Evolutionary conservation across 176 grass and related monocot species (phyloP), one percentile per base, ranked within the genome.

Genomic region (Saccharum officinarum): DNA sequence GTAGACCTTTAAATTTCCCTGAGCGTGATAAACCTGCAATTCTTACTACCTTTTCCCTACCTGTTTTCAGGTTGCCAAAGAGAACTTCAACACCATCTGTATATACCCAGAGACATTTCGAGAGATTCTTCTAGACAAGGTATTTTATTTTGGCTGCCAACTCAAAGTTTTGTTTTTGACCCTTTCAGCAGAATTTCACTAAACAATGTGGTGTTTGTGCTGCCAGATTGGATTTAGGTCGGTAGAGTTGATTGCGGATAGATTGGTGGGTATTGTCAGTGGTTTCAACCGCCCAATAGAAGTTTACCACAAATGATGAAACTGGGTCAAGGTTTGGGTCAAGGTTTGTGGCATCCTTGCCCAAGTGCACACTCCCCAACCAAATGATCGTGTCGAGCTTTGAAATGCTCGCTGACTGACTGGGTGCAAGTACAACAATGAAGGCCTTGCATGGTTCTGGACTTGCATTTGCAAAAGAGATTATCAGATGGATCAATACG

Each of bases 61-160:
- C 37, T 87, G 13, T 86, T 79, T 85, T 83, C 86, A 99, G 97
- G 85, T 87, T 75, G 78, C 93, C 61, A 99, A 18, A 67, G 84
- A 41, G 18, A 94, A 99, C 50, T 99, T 83, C 85, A 54, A 79
- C 7, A 33, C 33, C 26, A 99, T 96, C 30, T 69, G 65, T 72
- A 79, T 94, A 70, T 60, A 54, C 37, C 97, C 97, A 71, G 75
- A 89, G 41, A 87, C 87, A 84, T 99, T 99, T 68, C 84, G 90
- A 67, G 97, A 99, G 79, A 80, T 99, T 77, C 91, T 96, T 82
- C 86, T 99, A 41, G 97, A 99, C 57, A 99, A 99, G 97, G 97
- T 99, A 92, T 75, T 80, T 18, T 52, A 69, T 67, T 67, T 39
- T 73, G 1, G 42, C 46, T 36, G 40, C 12, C 2, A 60, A 44